Percentiles rank a stretch among this genome's conserved stretches.
These are phyloP conservation scores for Globisporangium emineosum DNA, from an alignment of 352 stramenopile genomes.

Conservation along the genomic window DNA sequence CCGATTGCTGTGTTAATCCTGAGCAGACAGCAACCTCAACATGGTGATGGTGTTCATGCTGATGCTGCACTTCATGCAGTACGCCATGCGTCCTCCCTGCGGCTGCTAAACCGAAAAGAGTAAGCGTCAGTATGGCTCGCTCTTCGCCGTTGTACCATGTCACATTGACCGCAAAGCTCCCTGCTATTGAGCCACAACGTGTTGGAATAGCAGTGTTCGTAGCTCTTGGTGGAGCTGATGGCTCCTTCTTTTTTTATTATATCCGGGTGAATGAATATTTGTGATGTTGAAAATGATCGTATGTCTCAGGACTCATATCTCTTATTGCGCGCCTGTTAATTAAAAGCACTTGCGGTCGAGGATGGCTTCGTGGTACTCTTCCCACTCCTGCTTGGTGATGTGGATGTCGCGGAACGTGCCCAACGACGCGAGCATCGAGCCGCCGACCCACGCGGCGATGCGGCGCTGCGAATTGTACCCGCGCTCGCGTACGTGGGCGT, in stretches of 20 bases:
- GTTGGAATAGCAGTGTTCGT: not conserved
- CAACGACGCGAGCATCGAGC: conserved; percentile 87
- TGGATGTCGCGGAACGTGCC: conserved; percentile 86
- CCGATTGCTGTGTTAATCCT: not conserved
- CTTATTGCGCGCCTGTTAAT: not conserved
- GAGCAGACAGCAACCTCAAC: conserved; percentile 76
- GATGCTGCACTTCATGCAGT: conserved; percentile 85
- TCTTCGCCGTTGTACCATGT: not conserved
- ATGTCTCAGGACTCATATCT: not conserved
- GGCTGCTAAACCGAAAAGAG: conserved; percentile 54
- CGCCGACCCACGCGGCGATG: conserved; percentile 87
- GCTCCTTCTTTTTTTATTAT: not conserved
- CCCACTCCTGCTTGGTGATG: conserved; percentile 88
- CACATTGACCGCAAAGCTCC: not conserved
- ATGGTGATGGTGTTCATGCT: conserved; percentile 85
- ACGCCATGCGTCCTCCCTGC: conserved; percentile 80
- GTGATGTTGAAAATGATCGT: not conserved
- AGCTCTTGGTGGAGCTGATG: not conserved
- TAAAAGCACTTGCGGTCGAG: conserved; percentile 84
- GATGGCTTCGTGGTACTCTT: conserved; percentile 87
- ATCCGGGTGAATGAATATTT: not conserved
- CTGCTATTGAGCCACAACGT: not conserved
- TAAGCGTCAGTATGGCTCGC: too few relatives aligned
- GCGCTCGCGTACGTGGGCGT: conserved; percentile 66
- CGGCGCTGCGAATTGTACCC: conserved; percentile 87